phyloP scores from a whole-genome alignment of 1,284 basidiomycete genomes.

The Pterula multifida region DNA sequence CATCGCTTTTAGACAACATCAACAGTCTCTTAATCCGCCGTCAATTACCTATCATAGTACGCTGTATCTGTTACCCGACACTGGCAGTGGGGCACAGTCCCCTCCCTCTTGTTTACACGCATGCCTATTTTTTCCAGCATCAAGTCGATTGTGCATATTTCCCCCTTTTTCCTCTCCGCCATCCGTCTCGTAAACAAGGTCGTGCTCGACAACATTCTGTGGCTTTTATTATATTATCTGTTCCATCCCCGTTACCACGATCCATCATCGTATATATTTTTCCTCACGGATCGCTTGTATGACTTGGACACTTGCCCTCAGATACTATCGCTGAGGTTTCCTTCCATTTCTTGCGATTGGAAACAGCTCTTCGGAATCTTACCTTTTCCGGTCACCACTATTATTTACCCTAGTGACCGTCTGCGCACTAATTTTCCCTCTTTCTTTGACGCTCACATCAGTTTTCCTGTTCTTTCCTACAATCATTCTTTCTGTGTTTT shows the following conservation, averaged over 20 bases:
- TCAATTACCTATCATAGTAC: background rate
- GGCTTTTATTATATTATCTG: background rate
- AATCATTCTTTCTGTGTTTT: background rate
- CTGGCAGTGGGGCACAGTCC: background rate
- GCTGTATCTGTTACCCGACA: background rate
- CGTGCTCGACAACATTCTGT: too few species aligned
- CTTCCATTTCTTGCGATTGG: background rate
- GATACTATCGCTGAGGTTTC: background rate
- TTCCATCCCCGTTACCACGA: background rate
- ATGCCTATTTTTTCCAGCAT: constrained; percentile 3
- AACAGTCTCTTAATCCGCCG: background rate
- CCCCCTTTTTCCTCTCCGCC: background rate
- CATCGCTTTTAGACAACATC: constrained; percentile 12
- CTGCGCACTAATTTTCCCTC: constrained; percentile 1
- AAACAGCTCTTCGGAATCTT: background rate
- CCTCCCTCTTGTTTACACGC: background rate
- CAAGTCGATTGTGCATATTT: constrained; percentile 1
- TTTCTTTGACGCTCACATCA: constrained; percentile 3
- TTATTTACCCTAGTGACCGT: constrained; percentile 2
- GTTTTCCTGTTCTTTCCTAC: background rate
- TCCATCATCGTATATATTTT: background rate
- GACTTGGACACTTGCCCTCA: background rate
- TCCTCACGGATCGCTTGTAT: background rate
- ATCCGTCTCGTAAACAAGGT: background rate
- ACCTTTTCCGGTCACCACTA: constrained; percentile 3